Evolutionary conservation across 306 rosid species (phyloP).

Genomic region (Fragaria iinumae): DNA sequence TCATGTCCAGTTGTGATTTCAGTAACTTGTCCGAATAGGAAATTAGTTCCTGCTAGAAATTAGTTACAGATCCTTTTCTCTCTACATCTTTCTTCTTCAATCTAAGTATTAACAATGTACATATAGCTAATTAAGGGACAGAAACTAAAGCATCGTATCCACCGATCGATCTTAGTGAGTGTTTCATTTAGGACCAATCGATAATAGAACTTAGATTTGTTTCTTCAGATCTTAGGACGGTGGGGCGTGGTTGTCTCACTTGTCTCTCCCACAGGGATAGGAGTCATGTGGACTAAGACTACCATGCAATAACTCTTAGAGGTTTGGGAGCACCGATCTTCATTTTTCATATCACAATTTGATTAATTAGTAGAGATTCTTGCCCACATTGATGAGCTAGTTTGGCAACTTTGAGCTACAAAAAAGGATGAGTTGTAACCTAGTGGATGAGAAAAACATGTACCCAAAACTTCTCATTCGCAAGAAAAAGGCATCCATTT

Average conservation of each 20-base stretch:
- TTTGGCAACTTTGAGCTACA: constrained; percentile 19
- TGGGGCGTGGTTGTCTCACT: not conserved
- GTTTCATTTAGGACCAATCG: not conserved
- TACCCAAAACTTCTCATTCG: constrained; percentile 32
- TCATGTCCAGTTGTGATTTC: too few relatives aligned
- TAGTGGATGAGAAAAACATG: constrained; percentile 37
- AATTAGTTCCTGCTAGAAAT: too few relatives aligned
- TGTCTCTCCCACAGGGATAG: not conserved
- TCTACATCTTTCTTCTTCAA: too few relatives aligned
- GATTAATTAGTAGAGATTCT: not conserved
- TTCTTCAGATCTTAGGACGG: constrained; percentile 8
- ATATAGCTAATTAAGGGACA: not conserved
- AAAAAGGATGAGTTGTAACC: constrained; percentile 17
- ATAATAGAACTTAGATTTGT: not conserved
- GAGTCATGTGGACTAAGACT: constrained; percentile 17
- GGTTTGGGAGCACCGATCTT: constrained; percentile 18
- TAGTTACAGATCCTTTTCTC: too few relatives aligned
- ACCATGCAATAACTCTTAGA: constrained; percentile 23
- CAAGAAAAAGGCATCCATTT: constrained; percentile 34
- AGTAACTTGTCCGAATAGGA: too few relatives aligned
- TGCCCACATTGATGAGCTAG: constrained; percentile 19
- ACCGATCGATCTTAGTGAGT: not conserved
- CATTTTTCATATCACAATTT: not conserved
- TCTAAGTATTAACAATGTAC: too few relatives aligned
- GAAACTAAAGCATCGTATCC: not conserved